A percentile compares a stretch with the other conserved stretches of the same genome.
phyloP scores from a whole-genome alignment of 345 rosid genomes.

The Lepidium africanum region DNA sequence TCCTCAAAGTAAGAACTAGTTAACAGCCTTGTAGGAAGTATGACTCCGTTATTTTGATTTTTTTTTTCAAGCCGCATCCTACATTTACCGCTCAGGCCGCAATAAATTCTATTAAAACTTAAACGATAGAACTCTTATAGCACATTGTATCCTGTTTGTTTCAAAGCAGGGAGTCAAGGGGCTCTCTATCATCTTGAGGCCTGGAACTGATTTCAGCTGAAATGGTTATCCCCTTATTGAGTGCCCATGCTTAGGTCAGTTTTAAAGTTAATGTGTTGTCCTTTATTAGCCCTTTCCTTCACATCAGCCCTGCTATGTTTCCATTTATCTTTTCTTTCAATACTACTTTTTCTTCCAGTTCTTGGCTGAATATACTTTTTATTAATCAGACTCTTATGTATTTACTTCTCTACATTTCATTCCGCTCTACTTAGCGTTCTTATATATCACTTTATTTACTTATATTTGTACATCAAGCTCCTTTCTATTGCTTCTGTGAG shows the following conservation, averaged over 20 bases:
- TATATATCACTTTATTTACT: not conserved
- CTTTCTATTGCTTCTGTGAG: not conserved
- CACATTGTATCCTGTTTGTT: constrained; percentile 81
- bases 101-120: constrained; percentile 34
- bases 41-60: constrained; percentile 13
- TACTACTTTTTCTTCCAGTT: constrained; percentile 27
- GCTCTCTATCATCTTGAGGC: constrained; percentile 86
- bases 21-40: not conserved
- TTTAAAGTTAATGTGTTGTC: constrained; percentile 52
- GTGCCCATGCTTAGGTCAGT: constrained; percentile 88
- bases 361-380: constrained; percentile 33
- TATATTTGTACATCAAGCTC: not conserved
- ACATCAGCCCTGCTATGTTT: constrained; percentile 47
- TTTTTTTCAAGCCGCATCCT: constrained; percentile 39
- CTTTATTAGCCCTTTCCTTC: constrained; percentile 51
- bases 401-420: constrained; percentile 19
- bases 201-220: constrained; percentile 98
- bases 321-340: constrained; percentile 36
- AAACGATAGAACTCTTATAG: constrained; percentile 55
- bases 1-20: not conserved
- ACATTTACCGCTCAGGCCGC: constrained; percentile 47
- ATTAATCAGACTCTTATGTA: not conserved
- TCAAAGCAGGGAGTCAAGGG: constrained; percentile 90
- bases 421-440: not conserved
- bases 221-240: constrained; percentile 71